A percentile compares a stretch with the other conserved stretches of the same genome.
phyloP scores from a whole-genome alignment of 2,329 filamentous ascomycete species.

The Beauveria varroae region DNA sequence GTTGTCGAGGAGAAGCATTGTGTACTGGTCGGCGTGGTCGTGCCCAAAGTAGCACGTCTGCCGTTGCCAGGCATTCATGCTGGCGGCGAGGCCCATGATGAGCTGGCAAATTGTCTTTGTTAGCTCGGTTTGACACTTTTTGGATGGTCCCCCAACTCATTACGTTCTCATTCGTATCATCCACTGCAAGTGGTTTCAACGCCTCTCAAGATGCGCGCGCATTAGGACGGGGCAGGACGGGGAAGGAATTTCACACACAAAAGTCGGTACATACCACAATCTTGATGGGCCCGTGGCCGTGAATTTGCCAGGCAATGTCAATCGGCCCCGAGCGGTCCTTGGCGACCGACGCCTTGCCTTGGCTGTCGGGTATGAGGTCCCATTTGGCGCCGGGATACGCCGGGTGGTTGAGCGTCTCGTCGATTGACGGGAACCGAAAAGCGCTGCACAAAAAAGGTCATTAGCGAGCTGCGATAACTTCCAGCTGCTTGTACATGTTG shows the following conservation, averaged over 20 bases:
- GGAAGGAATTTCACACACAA: too few species aligned
- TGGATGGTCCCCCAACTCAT: too few species aligned
- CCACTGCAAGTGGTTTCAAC: too few species aligned
- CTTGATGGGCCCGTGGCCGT: conserved; percentile 65
- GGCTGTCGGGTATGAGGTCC: conserved; percentile 57
- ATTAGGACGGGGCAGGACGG: too few species aligned
- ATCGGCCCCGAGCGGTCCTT: conserved; percentile 65
- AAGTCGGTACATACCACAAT: conserved; percentile 56
- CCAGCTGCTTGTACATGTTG: neutral
- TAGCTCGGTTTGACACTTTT: neutral
- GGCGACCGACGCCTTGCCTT: conserved; percentile 58
- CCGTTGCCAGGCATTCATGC: conserved; percentile 66
- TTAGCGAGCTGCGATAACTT: neutral
- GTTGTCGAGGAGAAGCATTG: conserved; percentile 74
- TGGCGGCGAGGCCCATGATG: conserved; percentile 72
- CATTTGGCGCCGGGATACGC: conserved; percentile 61
- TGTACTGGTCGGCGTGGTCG: conserved; percentile 57
- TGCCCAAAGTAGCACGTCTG: conserved; percentile 81
- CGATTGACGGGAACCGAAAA: conserved; percentile 35
- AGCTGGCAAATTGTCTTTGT: conserved; percentile 40
- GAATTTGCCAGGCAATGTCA: conserved; percentile 70
- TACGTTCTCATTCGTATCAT: neutral
- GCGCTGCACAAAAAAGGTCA: conserved; percentile 6
- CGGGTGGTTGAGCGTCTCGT: conserved; percentile 55
- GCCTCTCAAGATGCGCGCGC: too few species aligned